A percentile compares a stretch with the other conserved stretches of the same genome.
phyloP scores from a whole-genome alignment of 2,329 filamentous ascomycete species.

The Albophoma yamanashiensis region DNA sequence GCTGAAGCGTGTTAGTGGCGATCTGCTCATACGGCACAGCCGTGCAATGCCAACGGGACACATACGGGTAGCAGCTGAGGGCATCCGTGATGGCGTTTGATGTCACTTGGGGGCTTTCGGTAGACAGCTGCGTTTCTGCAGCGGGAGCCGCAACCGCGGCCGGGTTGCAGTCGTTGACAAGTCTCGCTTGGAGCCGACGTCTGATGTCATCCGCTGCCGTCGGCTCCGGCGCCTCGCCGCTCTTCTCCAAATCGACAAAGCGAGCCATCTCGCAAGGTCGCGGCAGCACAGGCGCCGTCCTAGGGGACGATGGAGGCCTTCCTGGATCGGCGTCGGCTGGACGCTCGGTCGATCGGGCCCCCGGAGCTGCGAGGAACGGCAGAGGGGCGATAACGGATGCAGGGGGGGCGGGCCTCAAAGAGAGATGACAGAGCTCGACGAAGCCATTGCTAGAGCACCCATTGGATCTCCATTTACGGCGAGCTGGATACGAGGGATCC shows the following conservation, averaged over 20 bases:
- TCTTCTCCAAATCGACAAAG: slow-evolving; percentile 12
- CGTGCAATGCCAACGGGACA: background rate
- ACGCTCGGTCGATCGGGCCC: background rate
- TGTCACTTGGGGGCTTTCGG: background rate
- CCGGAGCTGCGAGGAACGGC: background rate
- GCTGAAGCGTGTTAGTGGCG: slow-evolving; percentile 31
- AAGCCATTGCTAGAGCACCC: slow-evolving; percentile 1
- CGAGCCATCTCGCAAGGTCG: slow-evolving; percentile 8
- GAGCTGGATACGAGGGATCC: background rate
- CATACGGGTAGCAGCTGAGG: slow-evolving; percentile 26
- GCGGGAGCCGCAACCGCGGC: background rate
- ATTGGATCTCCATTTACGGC: background rate
- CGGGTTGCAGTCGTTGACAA: background rate
- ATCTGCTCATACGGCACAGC: background rate
- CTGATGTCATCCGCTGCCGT: slow-evolving; percentile 1
- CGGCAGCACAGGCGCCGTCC: background rate
- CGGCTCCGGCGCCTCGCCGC: slow-evolving; percentile 3
- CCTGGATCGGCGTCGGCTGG: background rate
- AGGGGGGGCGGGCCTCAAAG: background rate
- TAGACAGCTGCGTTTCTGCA: background rate
- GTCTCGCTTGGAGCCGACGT: slow-evolving; percentile 1
- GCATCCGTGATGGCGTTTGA: slow-evolving; percentile 16
- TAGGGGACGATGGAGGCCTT: background rate
- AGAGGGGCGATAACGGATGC: background rate
- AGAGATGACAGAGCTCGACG: background rate